Percentiles rank a stretch among this genome's conserved stretches.
Evolutionary conservation across 2,329 filamentous ascomycete genomes (phyloP).

Genomic region (Rhytidhysteron rufulum): DNA sequence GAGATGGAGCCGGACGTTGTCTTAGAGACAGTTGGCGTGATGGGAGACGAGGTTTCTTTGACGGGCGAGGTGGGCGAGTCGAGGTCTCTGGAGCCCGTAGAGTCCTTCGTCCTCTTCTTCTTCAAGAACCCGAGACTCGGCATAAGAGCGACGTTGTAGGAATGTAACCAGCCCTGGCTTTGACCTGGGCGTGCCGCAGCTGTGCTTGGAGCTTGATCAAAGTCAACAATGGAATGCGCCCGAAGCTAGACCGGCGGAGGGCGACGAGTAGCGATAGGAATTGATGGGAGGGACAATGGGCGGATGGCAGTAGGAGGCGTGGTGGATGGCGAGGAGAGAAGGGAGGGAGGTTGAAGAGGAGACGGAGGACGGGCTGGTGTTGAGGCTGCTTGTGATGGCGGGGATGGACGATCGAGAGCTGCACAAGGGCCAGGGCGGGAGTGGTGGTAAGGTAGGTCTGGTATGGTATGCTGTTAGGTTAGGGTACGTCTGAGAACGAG

Average conservation of each 20-base stretch:
- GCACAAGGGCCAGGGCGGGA: neutral
- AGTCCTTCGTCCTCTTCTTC: slow-evolving; percentile 98
- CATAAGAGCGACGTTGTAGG: slow-evolving; percentile 55
- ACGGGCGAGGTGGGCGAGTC: slow-evolving; percentile 65
- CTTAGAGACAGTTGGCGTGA: slow-evolving; percentile 30
- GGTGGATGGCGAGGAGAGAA: neutral
- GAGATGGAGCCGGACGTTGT: slow-evolving; percentile 23
- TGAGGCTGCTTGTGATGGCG: slow-evolving; percentile 7
- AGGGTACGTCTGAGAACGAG: slow-evolving; percentile 2
- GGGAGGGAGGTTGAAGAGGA: slow-evolving; percentile 4
- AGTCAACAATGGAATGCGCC: slow-evolving; percentile 15
- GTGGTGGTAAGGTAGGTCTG: too few species aligned
- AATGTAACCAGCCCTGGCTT: slow-evolving; percentile 23
- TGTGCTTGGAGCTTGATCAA: slow-evolving; percentile 6
- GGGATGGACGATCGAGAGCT: slow-evolving; percentile 3
- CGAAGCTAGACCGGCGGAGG: slow-evolving; percentile 1
- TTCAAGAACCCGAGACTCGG: slow-evolving; percentile 94
- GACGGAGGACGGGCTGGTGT: slow-evolving; percentile 4
- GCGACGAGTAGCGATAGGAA: neutral
- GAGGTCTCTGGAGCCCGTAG: slow-evolving; percentile 55
- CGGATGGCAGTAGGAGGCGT: neutral
- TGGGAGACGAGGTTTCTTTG: slow-evolving; percentile 55
- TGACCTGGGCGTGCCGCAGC: slow-evolving; percentile 11
- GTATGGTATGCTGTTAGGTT: neutral
- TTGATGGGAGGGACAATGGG: slow-evolving; percentile 8